Conservation (phyloP, 352 stramenopile genomes). For the Phytophthora cactorum region DNA sequence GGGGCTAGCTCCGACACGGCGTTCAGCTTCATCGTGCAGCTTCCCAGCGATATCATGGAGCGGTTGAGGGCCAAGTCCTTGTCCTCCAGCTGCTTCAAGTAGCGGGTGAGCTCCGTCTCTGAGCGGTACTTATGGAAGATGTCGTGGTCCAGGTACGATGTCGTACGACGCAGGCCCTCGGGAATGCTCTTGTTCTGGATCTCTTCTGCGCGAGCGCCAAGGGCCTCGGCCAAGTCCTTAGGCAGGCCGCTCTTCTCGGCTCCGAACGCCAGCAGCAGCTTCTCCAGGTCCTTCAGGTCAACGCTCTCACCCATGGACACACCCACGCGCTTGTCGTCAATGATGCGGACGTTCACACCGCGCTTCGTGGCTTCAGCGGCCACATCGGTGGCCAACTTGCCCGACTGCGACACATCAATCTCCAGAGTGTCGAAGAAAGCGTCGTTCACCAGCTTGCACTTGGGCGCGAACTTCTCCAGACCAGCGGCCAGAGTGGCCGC, state of each 20-base stretch:
- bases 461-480: constrained; percentile 84
- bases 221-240: constrained; percentile 39
- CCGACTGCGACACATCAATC: constrained; percentile 87
- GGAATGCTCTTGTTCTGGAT: constrained; percentile 72
- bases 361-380: constrained; percentile 62
- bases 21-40: constrained; percentile 99
- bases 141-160: constrained; percentile 92
- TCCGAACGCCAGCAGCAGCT: constrained; percentile 87
- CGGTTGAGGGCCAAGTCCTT: constrained; percentile 99
- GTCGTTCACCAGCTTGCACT: constrained; percentile 60
- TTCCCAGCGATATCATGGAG: constrained; percentile 99
- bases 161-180: constrained; percentile 58
- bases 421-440: constrained; percentile 98
- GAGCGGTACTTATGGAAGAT: constrained; percentile 99
- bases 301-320: constrained; percentile 98
- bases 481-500: constrained; percentile 89
- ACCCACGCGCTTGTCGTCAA: constrained; percentile 89
- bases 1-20: constrained; percentile 97
- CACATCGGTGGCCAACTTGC: constrained; percentile 81
- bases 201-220: constrained; percentile 60
- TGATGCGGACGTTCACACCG: constrained; percentile 89
- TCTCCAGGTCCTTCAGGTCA: constrained; percentile 89
- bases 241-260: constrained; percentile 50
- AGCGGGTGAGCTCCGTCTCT: constrained; percentile 95
- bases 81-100: constrained; percentile 98